Conservation (phyloP, 2,329 filamentous ascomycete species). For the Epichloe amarillans region DNA sequence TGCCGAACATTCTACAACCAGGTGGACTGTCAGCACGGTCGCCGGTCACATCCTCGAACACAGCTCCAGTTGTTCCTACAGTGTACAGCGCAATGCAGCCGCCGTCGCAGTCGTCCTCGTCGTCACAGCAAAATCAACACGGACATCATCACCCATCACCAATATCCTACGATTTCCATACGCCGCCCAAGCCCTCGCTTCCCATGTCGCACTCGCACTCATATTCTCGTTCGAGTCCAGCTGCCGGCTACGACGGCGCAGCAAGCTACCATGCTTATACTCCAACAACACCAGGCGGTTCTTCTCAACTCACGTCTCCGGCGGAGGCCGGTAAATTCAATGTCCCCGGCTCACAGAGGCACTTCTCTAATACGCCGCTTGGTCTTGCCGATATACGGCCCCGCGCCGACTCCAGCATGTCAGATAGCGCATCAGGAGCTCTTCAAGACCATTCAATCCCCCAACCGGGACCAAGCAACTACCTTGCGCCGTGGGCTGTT, state of each 20-base stretch:
- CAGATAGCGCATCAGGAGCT: constrained; percentile 53
- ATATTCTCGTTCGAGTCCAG: constrained; percentile 78
- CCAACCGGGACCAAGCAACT: constrained; percentile 71
- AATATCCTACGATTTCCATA: constrained; percentile 43
- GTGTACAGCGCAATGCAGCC: constrained; percentile 29
- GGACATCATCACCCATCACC: constrained; percentile 17
- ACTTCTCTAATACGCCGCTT: constrained; percentile 70
- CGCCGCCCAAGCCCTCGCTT: constrained; percentile 53
- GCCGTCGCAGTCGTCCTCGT: constrained; percentile 19
- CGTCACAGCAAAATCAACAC: constrained; percentile 20
- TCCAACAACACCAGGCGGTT: constrained; percentile 50
- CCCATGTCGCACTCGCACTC: constrained; percentile 57
- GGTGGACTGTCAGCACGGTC: constrained; percentile 30
- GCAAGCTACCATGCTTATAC: constrained; percentile 44
- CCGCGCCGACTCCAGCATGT: constrained; percentile 67
- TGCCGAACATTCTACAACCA: constrained; percentile 47
- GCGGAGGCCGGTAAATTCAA: constrained; percentile 39
- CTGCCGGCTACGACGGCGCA: constrained; percentile 41
- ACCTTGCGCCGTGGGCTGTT: constrained; percentile 84
- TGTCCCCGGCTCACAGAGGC: constrained; percentile 44
- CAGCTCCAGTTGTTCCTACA: constrained; percentile 32
- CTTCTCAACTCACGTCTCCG: constrained; percentile 52
- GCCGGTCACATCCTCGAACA: constrained; percentile 26
- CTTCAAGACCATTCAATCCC: constrained; percentile 51
- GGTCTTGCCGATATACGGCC: constrained; percentile 87